Evolutionary conservation across 345 rosid genomes (phyloP).

Genomic region (Viola odorata): DNA sequence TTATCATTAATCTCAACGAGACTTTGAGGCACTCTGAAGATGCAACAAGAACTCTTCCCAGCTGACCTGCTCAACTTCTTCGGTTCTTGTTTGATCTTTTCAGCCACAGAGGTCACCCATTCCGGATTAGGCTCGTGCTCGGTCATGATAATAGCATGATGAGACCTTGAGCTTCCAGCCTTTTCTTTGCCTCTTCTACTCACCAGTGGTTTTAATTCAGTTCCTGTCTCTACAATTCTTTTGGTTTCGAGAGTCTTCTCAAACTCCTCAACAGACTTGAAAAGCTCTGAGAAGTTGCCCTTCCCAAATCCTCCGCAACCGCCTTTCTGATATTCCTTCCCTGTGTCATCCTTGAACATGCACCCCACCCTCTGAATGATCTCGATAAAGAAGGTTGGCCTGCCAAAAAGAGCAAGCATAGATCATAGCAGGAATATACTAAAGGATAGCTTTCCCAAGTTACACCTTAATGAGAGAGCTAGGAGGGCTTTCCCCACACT

Average conservation of each 20-base stretch:
- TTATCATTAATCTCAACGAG: background rate
- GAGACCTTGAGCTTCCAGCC: background rate
- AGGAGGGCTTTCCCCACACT: no score
- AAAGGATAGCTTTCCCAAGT: no score
- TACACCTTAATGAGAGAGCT: no score
- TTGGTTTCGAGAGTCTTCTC: slow-evolving; percentile 84
- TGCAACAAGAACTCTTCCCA: background rate
- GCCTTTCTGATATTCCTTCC: no score
- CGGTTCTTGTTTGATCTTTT: background rate
- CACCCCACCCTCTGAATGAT: no score
- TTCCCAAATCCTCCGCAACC: no score
- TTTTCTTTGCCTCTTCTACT: background rate
- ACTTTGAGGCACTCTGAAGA: slow-evolving; percentile 6
- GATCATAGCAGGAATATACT: no score
- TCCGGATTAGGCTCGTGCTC: background rate
- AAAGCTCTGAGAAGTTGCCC: no score
- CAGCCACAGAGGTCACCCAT: background rate
- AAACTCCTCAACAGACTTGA: slow-evolving; percentile 90
- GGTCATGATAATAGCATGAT: background rate
- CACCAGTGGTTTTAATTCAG: background rate
- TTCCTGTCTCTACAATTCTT: slow-evolving; percentile 14
- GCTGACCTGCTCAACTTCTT: background rate
- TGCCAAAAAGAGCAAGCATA: no score
- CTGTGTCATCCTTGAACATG: no score
- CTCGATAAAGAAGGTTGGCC: no score